A percentile compares a stretch with the other conserved stretches of the same genome.
Conservation (phyloP, 371 early-diverging fungal genomes). For the Mucor mucedo region DNA sequence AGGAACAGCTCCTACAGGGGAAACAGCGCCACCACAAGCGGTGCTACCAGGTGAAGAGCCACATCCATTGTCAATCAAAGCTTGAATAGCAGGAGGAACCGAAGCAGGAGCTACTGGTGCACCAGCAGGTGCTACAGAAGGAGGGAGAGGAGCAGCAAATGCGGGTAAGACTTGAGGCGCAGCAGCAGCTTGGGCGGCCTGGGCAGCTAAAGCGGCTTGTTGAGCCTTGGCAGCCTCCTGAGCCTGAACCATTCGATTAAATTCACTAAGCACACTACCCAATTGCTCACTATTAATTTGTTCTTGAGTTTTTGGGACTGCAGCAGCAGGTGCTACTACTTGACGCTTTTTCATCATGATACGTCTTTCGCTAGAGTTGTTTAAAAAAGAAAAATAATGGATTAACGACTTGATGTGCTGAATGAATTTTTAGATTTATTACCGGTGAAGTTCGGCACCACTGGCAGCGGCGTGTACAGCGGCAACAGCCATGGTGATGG, state of each 20-base stretch:
- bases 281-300: slow-evolving; percentile 2
- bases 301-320: neutral
- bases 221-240: neutral
- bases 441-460: slow-evolving; percentile 9
- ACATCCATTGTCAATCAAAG: slow-evolving; percentile 8
- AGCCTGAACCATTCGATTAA: neutral
- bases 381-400: neutral
- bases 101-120: neutral
- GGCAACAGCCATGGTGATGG: slow-evolving; percentile 14
- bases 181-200: neutral
- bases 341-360: slow-evolving; percentile 4
- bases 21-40: neutral
- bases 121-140: neutral
- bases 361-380: neutral
- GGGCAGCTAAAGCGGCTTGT: neutral
- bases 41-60: neutral
- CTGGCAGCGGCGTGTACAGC: slow-evolving; percentile 7
- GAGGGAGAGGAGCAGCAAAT: neutral
- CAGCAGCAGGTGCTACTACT: neutral
- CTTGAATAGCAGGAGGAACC: slow-evolving; percentile 17
- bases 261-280: neutral
- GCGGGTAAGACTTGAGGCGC: neutral
- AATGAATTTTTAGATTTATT: neutral
- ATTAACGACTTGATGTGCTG: neutral
- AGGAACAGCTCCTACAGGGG: neutral